Conservation (phyloP, 108 stramenopile genomes). For the Pelagomonas calceolata region DNA sequence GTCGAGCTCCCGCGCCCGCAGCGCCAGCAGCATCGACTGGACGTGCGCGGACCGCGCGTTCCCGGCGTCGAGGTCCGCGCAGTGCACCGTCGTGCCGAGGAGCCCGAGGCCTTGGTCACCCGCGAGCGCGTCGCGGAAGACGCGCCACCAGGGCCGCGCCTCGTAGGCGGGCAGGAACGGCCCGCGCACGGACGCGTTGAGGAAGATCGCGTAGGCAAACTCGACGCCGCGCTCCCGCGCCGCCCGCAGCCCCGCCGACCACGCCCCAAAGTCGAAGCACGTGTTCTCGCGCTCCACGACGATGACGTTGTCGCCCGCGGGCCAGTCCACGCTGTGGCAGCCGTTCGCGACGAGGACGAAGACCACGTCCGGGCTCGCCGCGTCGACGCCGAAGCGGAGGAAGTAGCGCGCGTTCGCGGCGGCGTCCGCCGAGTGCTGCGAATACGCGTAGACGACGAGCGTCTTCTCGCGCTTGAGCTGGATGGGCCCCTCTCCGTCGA, state of each 20-base stretch:
- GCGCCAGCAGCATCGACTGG: background rate
- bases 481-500: too few species aligned
- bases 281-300: conserved; percentile 6
- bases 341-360: conserved; percentile 9
- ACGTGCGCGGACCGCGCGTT: background rate
- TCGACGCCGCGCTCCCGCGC: background rate
- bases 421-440: background rate
- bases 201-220: background rate
- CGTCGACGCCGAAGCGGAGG: background rate
- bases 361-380: background rate
- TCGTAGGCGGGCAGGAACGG: background rate
- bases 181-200: background rate
- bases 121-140: background rate
- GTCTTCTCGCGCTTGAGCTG: too few species aligned
- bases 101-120: background rate
- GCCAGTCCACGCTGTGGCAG: background rate
- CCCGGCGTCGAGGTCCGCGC: background rate
- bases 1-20: too few species aligned
- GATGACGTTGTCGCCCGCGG: background rate
- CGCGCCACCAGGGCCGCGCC: background rate
- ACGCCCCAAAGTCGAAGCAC: conserved; percentile 11
- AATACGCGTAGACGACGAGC: background rate
- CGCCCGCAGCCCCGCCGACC: background rate
- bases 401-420: background rate
- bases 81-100: background rate